Conservation (phyloP, 805 yeast genomes). For the Maudiozyma pseudohumilis region DNA sequence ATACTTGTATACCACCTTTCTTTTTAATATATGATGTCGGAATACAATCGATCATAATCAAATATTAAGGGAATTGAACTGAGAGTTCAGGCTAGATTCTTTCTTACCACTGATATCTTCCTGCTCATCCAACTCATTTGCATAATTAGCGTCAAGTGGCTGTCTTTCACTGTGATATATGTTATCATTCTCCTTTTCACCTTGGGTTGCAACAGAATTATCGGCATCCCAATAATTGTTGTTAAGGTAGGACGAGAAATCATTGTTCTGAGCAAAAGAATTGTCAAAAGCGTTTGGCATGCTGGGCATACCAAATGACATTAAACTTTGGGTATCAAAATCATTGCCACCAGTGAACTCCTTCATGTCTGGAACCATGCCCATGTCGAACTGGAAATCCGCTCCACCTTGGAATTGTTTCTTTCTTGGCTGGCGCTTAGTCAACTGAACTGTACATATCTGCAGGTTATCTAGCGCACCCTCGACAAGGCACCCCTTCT, state of each 20-base stretch:
- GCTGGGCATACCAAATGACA: slow-evolving; percentile 24
- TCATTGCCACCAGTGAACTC: slow-evolving; percentile 17
- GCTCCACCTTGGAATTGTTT: slow-evolving; percentile 3
- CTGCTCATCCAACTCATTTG: slow-evolving; percentile 13
- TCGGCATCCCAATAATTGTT: slow-evolving; percentile 18
- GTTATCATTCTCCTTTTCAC: slow-evolving; percentile 4
- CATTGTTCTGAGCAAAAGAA: slow-evolving; percentile 13
- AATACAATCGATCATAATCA: no score
- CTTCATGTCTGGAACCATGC: slow-evolving; percentile 7
- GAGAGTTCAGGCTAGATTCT: slow-evolving; percentile 3
- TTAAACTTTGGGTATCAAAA: slow-evolving; percentile 28
- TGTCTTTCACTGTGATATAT: slow-evolving; percentile 6
- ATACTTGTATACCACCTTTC: no score
- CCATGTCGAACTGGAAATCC: slow-evolving; percentile 15
- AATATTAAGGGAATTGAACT: slow-evolving; percentile 6
- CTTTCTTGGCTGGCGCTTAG: slow-evolving; percentile 22
- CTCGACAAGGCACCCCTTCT: slow-evolving; percentile 80
- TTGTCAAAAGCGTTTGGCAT: slow-evolving; percentile 11
- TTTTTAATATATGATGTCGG: no score
- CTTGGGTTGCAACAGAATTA: background rate
- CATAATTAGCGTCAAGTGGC: slow-evolving; percentile 15
- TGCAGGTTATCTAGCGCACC: slow-evolving; percentile 78
- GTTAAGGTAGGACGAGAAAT: slow-evolving; percentile 18
- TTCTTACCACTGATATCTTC: slow-evolving; percentile 1
- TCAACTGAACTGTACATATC: slow-evolving; percentile 51